These are phyloP conservation scores for Drechslera avenae DNA, from an alignment of 2,329 filamentous ascomycete species.

Conservation along the genomic window DNA sequence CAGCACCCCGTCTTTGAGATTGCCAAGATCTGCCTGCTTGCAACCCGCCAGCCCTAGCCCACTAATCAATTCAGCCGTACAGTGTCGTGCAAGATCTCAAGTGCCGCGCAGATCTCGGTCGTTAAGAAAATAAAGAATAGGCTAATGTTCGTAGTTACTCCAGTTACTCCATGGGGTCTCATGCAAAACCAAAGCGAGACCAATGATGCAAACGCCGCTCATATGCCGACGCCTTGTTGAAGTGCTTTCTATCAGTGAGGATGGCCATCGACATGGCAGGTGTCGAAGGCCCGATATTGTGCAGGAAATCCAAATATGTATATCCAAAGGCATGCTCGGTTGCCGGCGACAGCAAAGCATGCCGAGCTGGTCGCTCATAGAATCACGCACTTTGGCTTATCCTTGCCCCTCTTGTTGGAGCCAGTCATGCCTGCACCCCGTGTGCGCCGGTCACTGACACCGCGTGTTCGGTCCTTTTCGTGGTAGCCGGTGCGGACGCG, in stretches of 20 bases:
- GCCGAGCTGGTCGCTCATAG: slow-evolving; percentile 26
- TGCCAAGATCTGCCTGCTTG: slow-evolving; percentile 6
- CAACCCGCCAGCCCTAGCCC: slow-evolving; percentile 9
- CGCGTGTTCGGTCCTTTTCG: slow-evolving; percentile 27
- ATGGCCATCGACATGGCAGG: slow-evolving; percentile 27
- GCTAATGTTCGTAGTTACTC: slow-evolving; percentile 28
- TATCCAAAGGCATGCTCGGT: slow-evolving; percentile 18
- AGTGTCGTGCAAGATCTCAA: slow-evolving; percentile 29
- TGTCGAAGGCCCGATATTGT: slow-evolving; percentile 37
- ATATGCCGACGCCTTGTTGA: slow-evolving; percentile 43
- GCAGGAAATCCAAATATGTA: slow-evolving; percentile 35
- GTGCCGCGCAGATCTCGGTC: slow-evolving; percentile 18
- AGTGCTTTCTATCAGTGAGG: slow-evolving; percentile 39
- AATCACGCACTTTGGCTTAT: slow-evolving; percentile 45
- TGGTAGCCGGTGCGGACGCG: slow-evolving; percentile 19
- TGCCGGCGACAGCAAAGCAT: slow-evolving; percentile 2
- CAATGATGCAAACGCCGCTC: slow-evolving; percentile 45
- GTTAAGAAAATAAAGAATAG: slow-evolving; percentile 21
- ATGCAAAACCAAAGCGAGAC: slow-evolving; percentile 38
- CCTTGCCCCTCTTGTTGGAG: slow-evolving; percentile 23
- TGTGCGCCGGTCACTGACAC: slow-evolving; percentile 18
- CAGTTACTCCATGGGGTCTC: slow-evolving; percentile 40
- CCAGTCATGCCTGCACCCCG: slow-evolving; percentile 19
- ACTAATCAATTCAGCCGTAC: slow-evolving; percentile 27
- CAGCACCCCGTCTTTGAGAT: slow-evolving; percentile 4